phyloP scores from a whole-genome alignment of 768 basidiomycete genomes.

The Vararia minispora region DNA sequence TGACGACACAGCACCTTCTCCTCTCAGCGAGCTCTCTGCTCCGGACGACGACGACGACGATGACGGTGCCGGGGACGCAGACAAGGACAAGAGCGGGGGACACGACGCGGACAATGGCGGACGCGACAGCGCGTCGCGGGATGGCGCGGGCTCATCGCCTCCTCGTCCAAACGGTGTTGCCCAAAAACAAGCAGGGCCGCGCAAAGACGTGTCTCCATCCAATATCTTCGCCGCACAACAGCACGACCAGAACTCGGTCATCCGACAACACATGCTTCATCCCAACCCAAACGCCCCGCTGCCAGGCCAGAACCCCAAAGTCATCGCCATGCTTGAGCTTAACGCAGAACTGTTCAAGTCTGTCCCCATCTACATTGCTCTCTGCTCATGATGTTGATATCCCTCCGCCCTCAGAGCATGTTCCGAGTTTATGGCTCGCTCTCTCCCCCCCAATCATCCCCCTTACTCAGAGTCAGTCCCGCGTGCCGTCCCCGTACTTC shows the following conservation, averaged over 20 bases:
- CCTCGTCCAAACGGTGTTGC: slow-evolving; percentile 2
- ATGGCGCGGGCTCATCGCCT: slow-evolving; percentile 5
- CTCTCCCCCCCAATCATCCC: slow-evolving; percentile 33
- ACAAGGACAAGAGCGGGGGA: slow-evolving; percentile 10
- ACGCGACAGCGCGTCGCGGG: slow-evolving; percentile 4
- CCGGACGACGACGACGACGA: slow-evolving; percentile 48
- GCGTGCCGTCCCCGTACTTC: slow-evolving; percentile 4
- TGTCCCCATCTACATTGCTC: slow-evolving; percentile 11
- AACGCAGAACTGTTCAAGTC: slow-evolving; percentile 64
- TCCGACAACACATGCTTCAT: background rate
- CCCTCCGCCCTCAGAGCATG: slow-evolving; percentile 33
- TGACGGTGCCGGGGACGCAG: slow-evolving; percentile 22
- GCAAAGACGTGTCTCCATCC: slow-evolving; percentile 20
- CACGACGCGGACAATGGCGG: slow-evolving; percentile 13
- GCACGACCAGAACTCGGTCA: background rate
- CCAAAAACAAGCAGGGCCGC: slow-evolving; percentile 7
- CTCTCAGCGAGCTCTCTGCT: slow-evolving; percentile 68
- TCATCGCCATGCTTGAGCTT: slow-evolving; percentile 49
- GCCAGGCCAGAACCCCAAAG: slow-evolving; percentile 32
- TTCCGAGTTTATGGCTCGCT: slow-evolving; percentile 47
- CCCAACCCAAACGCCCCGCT: slow-evolving; percentile 9
- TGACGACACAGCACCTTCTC: too few relatives aligned
- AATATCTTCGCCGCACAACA: slow-evolving; percentile 4
- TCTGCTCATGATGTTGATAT: background rate
- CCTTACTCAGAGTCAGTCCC: slow-evolving; percentile 47